Base-by-base conservation (phyloP, 2,329 filamentous ascomycete genomes). In the Samsoniella hepiali region DNA sequence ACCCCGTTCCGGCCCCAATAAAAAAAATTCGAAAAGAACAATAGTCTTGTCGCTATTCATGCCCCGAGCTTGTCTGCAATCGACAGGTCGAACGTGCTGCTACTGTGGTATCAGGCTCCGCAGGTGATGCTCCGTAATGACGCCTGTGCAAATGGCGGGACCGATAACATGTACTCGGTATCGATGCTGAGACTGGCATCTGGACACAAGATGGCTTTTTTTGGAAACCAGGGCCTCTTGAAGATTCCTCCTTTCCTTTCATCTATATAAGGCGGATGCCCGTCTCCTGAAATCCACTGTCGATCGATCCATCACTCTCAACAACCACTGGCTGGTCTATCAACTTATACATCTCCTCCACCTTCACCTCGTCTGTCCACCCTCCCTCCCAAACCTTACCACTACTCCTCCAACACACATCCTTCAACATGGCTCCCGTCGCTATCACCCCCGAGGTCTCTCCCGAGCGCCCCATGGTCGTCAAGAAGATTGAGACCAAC, bases 391-490 rank as follows among this genome's bases (percentile, higher is more conserved):
- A 53, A 53, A 53, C 47, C 15, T 9, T 29, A 54, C 44, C 36
- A 15, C 50, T 15, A 61, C 47, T 10, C 10, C 11, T 15, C 38
- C 38, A 15, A 53, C 36, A 64, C 40, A 27, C 27, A 13, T 44
- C 54, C 27, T 63, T 68, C 69, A 11, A 70, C 63, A 76, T 76
- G 74, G 72, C 73, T 66, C 74, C 74, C 69, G 72, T 71, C 55
- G 74, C 74, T 62, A 72, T 75, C 69, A 69, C 72, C 53, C 73
- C 74, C 38, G 72, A 74, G 66, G 67, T 69, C 60, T 74, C 72
- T 44, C 72, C 73, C 62, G 72, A 72, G 70, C 71, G 72, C 58
- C 57, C 68, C 38, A 66, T 71, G 67, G 68, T 68, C 58, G 66
- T 68, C 66, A 75, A 71, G 68, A 74, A 74, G 69, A 55, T 68